A percentile compares a stretch with the other conserved stretches of the same genome.
Evolutionary conservation across 164 flowering plant species (phyloP).

Genomic region (Sedum album): DNA sequence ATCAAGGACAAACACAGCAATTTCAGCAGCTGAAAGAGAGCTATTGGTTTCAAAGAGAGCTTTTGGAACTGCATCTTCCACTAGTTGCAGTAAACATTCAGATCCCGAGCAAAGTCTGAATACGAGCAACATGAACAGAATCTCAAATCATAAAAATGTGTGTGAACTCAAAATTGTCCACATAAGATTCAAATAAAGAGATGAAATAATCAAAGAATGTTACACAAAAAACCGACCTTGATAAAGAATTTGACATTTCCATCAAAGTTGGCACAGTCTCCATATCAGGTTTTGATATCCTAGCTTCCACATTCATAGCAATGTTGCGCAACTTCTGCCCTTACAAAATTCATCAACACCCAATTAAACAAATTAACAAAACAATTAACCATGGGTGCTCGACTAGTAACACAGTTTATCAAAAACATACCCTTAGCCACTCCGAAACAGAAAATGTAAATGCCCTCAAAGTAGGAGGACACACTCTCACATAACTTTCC

Average conservation of each 20-base stretch:
- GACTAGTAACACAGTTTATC: neutral
- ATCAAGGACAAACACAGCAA: constrained; percentile 73
- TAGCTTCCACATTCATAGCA: constrained; percentile 68
- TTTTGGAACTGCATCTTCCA: constrained; percentile 59
- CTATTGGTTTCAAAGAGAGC: constrained; percentile 33
- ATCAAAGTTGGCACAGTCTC: constrained; percentile 51
- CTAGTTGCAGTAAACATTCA: constrained; percentile 64
- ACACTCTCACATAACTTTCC: constrained; percentile 23
- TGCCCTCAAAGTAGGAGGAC: constrained; percentile 74
- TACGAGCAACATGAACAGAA: constrained; percentile 9
- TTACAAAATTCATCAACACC: constrained; percentile 3
- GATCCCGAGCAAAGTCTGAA: constrained; percentile 84
- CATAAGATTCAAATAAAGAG: neutral
- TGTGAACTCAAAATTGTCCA: neutral
- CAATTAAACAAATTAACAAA: neutral
- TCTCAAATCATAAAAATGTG: neutral
- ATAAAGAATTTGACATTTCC: constrained; percentile 56
- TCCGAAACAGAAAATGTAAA: constrained; percentile 51
- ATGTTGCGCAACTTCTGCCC: constrained; percentile 54
- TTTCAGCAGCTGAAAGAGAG: constrained; percentile 54
- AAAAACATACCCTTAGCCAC: constrained; percentile 61
- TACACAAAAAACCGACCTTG: constrained; percentile 31
- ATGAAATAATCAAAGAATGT: neutral
- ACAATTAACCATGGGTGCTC: no score
- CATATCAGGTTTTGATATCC: constrained; percentile 25